These are phyloP conservation scores for Leucocoprinus sp. DNA, from an alignment of 768 basidiomycete species.

Conservation along the genomic window DNA sequence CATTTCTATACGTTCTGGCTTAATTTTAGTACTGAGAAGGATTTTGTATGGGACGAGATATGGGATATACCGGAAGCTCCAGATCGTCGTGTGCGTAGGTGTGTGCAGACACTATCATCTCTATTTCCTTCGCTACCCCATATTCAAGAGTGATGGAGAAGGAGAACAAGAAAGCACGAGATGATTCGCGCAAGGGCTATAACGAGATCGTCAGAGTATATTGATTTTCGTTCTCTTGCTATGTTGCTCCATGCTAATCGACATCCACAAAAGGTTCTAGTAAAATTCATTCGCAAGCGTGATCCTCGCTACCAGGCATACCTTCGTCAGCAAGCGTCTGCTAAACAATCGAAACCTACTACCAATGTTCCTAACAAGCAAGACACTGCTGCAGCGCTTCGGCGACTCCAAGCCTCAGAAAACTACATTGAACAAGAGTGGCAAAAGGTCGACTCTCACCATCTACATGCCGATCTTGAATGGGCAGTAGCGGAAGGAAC, in stretches of 20 bases:
- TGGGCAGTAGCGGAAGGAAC: conserved; percentile 69
- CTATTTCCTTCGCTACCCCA: not conserved
- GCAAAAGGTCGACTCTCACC: conserved; percentile 55
- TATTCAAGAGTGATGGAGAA: conserved; percentile 79
- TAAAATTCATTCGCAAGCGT: conserved; percentile 72
- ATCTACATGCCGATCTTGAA: conserved; percentile 54
- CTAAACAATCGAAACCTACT: conserved; percentile 16
- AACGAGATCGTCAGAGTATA: conserved; percentile 84
- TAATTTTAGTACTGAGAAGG: conserved; percentile 81
- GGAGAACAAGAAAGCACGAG: conserved; percentile 89
- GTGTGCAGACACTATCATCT: conserved; percentile 11
- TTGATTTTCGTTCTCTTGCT: not conserved
- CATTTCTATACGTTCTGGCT: conserved; percentile 82
- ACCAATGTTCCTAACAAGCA: conserved; percentile 25
- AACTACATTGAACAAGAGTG: conserved; percentile 81
- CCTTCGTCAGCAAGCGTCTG: conserved; percentile 39
- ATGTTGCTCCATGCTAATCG: not conserved
- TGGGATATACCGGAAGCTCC: conserved; percentile 83
- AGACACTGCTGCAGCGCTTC: conserved; percentile 17
- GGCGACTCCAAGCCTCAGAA: conserved; percentile 24
- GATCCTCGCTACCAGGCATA: conserved; percentile 81
- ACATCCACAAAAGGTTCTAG: conserved; percentile 45
- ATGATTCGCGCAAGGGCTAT: conserved; percentile 83
- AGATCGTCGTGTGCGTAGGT: conserved; percentile 79
- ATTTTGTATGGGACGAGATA: conserved; percentile 80